Evolutionary conservation across 2,329 filamentous ascomycete species (phyloP), one percentile per base, ranked within the genome.

Genomic region (Talaromyces sp.): DNA sequence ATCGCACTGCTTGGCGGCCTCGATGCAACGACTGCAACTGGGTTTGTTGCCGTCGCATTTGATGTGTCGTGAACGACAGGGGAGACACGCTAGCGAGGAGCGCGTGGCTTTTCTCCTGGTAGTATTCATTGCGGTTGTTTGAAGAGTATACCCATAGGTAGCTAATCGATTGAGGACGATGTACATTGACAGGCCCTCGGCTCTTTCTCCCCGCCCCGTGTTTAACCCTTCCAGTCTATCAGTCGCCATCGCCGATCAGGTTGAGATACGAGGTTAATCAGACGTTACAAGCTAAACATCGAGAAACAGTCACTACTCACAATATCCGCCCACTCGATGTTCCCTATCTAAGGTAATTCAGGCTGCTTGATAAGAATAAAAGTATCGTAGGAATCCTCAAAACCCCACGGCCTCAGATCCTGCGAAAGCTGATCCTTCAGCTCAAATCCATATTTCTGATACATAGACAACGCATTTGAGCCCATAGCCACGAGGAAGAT

Each of bases 21-120:
- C 67, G 1, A 54, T n/a, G 66, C 80, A 82, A 25, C 80, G 77
- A 59, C 68, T 72, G 63, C 80, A 82, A 18, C 68, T 68, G 31
- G 80, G 80, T 62, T 72, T 73, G 50, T 72, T 75, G 40, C 76
- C 80, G 65, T 81, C 81, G 66, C 80, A 83, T 72, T 79, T 80
- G 35, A 81, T 71, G 70, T 78, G 78, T 33, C 73, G 76, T 62
- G 69, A 74, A 58, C 74, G 77, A 62, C 74, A 76, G 8, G 71
- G 68, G 11, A 72, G 35, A 58, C 73, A 76, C 48, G 69, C 70
- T 21, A 71, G 63, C 0, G 70, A 69, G 21, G 67, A 62, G 18
- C 60, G 60, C 11, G 54, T 62, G 18, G 37, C 35, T 44, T 18
- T 55, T 14, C 25, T 35, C 12, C 23, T 40, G 21, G 28, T 28